Base-by-base conservation (phyloP, 2,329 filamentous ascomycete species). In the Neonectria coccinea region DNA sequence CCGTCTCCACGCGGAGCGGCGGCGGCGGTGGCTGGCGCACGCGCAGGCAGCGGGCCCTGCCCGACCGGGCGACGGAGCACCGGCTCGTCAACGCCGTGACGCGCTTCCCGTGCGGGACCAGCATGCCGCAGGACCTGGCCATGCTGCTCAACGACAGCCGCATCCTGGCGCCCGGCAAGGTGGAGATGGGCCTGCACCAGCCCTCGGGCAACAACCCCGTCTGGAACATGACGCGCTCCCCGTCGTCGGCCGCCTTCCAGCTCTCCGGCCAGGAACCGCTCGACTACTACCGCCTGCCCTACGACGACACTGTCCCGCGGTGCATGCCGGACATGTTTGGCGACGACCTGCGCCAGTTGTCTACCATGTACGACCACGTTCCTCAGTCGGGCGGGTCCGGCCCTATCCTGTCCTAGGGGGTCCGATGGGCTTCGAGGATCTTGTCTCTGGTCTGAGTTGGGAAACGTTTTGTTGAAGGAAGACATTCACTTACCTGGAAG, bases 21-120 rank as follows among this genome's bases (percentile, higher is more conserved):
- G 64, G 62, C 31, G 20, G 20, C 62, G 59, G 33, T 66, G 61
- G 25, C 25, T 60, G 59, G 33, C 67, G 61, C 22, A 69, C 67
- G 3, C 69, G 69, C 1, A 58, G 65, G 50, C 70, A 72, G 52
- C 72, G 58, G 14, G 62, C 62, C 10, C 53, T 73, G 5, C 70
- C 70, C 7, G 51, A 56, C 7, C 53, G 65, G 39, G 6, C 25
- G 10, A 10, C 50, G 22, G 68, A 62, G 20, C 51, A 50, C 22
- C 22, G 33, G 2, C 12, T 50, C 16, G n/a, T 56, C n/a, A 16
- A 48, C 18, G 25, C 39, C 11, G 25, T 25, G 25, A 25, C 25
- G 25, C 25, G 25, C 25, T 25, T 25, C 25, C 18, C 42, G 20
- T 63, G 16, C 12, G 22, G 39, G 8, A 14, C 5, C 12, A 22